Evolutionary conservation across 768 basidiomycete species (phyloP).

Genomic region (Kwoniella sp.): DNA sequence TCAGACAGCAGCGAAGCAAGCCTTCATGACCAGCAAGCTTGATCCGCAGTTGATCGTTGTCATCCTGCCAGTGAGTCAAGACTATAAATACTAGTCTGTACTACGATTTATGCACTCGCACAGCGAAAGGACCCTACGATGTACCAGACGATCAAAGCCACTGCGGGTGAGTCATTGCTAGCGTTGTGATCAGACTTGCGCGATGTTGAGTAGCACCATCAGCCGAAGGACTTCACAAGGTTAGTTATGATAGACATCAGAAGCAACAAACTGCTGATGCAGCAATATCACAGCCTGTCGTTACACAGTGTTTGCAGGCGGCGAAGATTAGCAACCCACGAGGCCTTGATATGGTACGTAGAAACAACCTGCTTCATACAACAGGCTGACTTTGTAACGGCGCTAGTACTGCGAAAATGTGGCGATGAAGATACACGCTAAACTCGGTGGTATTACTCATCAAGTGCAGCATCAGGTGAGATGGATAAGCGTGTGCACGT

Average conservation of each 20-base stretch:
- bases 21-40: slow-evolving; percentile 27
- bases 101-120: not conserved
- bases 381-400: not conserved
- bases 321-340: slow-evolving; percentile 28
- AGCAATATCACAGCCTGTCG: slow-evolving; percentile 32
- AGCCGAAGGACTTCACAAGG: slow-evolving; percentile 10
- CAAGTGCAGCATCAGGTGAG: slow-evolving; percentile 24
- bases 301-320: slow-evolving; percentile 45
- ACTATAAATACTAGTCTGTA: not conserved
- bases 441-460: slow-evolving; percentile 50
- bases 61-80: slow-evolving; percentile 35
- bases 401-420: slow-evolving; percentile 29
- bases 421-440: slow-evolving; percentile 48
- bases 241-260: no score
- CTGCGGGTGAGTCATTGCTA: slow-evolving; percentile 12
- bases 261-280: not conserved
- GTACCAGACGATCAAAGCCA: slow-evolving; percentile 40
- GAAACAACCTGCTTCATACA: not conserved
- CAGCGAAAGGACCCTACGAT: slow-evolving; percentile 32
- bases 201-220: not conserved
- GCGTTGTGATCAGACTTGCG: no score
- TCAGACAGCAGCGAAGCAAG: slow-evolving; percentile 25
- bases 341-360: slow-evolving; percentile 32
- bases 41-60: slow-evolving; percentile 45
- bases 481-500: no score